phyloP scores from a whole-genome alignment of 805 yeast species.

The Kazachstania africana region DNA sequence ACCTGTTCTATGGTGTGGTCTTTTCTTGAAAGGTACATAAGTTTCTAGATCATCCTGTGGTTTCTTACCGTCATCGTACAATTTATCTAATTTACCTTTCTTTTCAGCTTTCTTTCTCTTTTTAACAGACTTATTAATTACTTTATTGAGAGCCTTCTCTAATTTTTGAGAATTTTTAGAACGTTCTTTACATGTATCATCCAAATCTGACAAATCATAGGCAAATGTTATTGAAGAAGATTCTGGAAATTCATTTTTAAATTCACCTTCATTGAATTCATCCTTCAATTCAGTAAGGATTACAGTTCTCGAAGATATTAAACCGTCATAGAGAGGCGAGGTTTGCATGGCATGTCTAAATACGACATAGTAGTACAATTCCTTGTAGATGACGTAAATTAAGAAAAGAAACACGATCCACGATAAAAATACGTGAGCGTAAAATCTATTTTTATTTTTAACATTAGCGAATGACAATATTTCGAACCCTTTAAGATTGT shows the following conservation, averaged over 20 bases:
- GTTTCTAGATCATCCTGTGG: conserved; percentile 46
- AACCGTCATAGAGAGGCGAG: conserved; percentile 59
- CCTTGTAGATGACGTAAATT: conserved; percentile 58
- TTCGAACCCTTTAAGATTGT: conserved; percentile 45
- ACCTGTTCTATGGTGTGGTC: conserved; percentile 72
- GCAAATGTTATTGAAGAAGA: conserved; percentile 50
- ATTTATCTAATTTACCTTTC: conserved; percentile 28
- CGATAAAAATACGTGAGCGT: conserved; percentile 65
- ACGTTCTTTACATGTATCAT: conserved; percentile 49
- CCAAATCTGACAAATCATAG: conserved; percentile 48
- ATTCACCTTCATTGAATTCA: conserved; percentile 35
- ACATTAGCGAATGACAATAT: conserved; percentile 54
- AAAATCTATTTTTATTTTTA: conserved; percentile 47
- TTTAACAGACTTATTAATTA: conserved; percentile 48
- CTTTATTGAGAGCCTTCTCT: conserved; percentile 54
- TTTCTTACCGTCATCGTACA: conserved; percentile 29
- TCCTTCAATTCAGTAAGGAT: conserved; percentile 58
- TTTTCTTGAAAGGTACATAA: conserved; percentile 60
- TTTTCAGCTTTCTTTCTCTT: conserved; percentile 41
- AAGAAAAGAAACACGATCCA: conserved; percentile 64
- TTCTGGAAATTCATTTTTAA: conserved; percentile 53
- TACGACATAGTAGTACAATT: conserved; percentile 56
- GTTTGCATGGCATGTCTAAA: conserved; percentile 66
- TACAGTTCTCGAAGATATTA: conserved; percentile 60
- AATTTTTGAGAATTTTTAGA: conserved; percentile 46